Base-by-base conservation (phyloP, 495 filamentous ascomycete species). In the Talaromyces borbonicus region DNA sequence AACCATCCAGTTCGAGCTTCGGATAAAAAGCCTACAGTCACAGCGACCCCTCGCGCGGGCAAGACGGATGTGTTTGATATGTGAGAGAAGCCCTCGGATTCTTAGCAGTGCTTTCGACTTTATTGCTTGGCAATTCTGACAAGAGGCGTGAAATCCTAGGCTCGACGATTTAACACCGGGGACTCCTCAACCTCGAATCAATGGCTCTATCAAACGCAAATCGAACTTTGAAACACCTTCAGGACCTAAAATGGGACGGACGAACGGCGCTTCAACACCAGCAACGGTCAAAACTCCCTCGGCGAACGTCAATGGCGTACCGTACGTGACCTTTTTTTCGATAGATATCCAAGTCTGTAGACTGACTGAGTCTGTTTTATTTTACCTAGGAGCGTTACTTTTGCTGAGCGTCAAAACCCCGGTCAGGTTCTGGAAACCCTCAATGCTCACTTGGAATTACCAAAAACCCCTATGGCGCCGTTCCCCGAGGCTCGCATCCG, bases 21-120 rank as follows among this genome's bases (percentile, higher is more conserved):
- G 14, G 80, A 85, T 49, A 88, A 83, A 67, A 75, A 80, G 33
- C 52, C 52, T 37, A 65, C 66, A 26, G 70, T 60, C 14, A 68
- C 55, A 29, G 69, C 77, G 39, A 89, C 87, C 41, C 86, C 87
- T 27, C 74, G 86, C 35, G 70, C 67, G 49, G 71, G 58, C 14
- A 77, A 70, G 40, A 67, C 71, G 24, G 86, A 93, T 74, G 78
- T 94, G 8, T 90, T 87, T 63, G 86, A 80, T 42, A 90, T 94
- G 88, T 86, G 66, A 57, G 81, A 55, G 32, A 14, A 30, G 16
- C 19, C 16, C 35, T 38, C 35, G 11, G 7, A 9, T 38, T 22
- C 9, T 5, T 11, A 22, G 19, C 2, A 12, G 30, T 3, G 12
- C 4, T 12, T 32, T n/a, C 30, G 12, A 32, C 12, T 23, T 12